phyloP scores from a whole-genome alignment of 2,329 filamentous ascomycete species.

The Pseudogymnoascus sp. region DNA sequence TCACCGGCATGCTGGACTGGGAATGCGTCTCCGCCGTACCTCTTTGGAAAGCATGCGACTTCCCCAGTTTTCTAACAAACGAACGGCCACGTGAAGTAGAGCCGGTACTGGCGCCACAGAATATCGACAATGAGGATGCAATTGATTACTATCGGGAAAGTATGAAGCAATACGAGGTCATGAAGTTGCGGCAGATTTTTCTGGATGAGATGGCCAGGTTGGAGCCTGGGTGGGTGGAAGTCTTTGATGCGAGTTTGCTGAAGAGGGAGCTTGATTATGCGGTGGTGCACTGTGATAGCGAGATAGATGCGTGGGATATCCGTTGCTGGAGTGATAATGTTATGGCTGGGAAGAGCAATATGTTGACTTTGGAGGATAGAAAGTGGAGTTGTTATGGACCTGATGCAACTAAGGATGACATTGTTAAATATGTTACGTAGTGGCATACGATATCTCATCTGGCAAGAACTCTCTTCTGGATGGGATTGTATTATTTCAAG shows the following conservation, averaged over 20 bases:
- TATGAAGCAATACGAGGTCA: conserved; percentile 26
- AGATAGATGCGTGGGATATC: not conserved
- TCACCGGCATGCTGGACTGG: too few species aligned
- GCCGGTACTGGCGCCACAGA: too few species aligned
- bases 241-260: conserved; percentile 21
- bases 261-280: conserved; percentile 29
- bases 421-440: not conserved
- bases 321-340: not conserved
- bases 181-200: conserved; percentile 32
- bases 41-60: too few species aligned
- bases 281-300: conserved; percentile 16
- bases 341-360: not conserved
- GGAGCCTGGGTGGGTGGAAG: conserved; percentile 28
- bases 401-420: not conserved
- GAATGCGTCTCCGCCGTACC: too few species aligned
- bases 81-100: too few species aligned
- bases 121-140: too few species aligned
- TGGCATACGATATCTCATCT: not conserved
- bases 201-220: conserved; percentile 27
- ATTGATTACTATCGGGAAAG: too few species aligned
- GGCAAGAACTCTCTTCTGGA: not conserved
- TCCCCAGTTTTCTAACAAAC: too few species aligned
- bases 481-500: not conserved
- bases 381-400: not conserved
- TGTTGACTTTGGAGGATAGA: not conserved